phyloP scores from a whole-genome alignment of 1,139 yeast genomes.

The Blastobotrys apis region DNA sequence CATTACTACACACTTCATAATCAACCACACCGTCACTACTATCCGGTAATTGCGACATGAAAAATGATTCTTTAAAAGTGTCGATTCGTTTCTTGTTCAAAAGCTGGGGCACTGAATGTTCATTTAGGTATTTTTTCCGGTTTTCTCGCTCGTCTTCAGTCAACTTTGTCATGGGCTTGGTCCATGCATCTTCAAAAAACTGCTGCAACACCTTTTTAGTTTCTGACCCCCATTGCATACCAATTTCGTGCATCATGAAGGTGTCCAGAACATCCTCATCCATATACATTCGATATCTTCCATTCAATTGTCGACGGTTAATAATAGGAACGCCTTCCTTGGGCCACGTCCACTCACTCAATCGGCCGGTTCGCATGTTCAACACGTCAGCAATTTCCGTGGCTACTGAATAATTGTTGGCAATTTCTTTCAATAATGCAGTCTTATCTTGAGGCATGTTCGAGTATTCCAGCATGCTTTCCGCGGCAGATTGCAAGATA shows the following conservation, averaged over 20 bases:
- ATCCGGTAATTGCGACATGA: conserved; percentile 10
- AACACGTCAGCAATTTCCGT: conserved; percentile 20
- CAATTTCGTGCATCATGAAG: conserved; percentile 17
- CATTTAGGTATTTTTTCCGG: conserved; percentile 1
- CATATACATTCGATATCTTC: conserved; percentile 20
- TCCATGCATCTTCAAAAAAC: conserved; percentile 11
- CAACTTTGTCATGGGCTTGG: conserved; percentile 6
- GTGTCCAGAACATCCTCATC: conserved; percentile 21
- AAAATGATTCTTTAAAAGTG: neutral
- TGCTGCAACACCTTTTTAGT: conserved; percentile 1
- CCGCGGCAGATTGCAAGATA: neutral
- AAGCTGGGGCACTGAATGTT: neutral
- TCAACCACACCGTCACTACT: conserved; percentile 1
- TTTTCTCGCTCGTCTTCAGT: conserved; percentile 1
- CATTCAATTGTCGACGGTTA: conserved; percentile 19
- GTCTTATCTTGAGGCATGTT: conserved; percentile 12
- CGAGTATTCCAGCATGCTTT: neutral
- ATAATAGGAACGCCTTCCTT: conserved; percentile 13
- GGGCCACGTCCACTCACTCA: conserved; percentile 21
- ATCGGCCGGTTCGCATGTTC: conserved; percentile 17
- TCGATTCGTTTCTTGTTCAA: conserved; percentile 1
- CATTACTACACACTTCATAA: neutral
- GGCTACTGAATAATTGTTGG: conserved; percentile 12
- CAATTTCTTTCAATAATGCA: conserved; percentile 15
- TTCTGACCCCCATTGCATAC: conserved; percentile 14